Base-by-base conservation (phyloP, 2,329 filamentous ascomycete species). In the Hypoxylon sp. region DNA sequence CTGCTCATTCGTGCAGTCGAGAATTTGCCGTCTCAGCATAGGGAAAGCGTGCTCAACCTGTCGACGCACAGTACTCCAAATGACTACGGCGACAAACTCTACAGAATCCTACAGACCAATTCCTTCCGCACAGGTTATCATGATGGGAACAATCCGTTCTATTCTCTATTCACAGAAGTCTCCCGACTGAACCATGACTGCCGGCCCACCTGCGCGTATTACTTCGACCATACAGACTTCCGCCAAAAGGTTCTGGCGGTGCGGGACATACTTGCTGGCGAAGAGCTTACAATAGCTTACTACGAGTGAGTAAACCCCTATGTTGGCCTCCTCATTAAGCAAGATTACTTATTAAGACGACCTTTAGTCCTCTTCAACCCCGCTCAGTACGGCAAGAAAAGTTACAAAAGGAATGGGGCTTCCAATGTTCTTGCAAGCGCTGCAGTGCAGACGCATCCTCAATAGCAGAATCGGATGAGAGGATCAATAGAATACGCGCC, bases 101-200 rank as follows among this genome's bases (percentile, higher is more conserved):
- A 74, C 60, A 70, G 74, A 49, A 76, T 78, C 30, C 74, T 77
- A 30, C 70, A 70, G n/a, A 75, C 71, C 1, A 78, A 78, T 45
- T 73, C 74, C 9, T 78, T 77, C 30, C 65, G 69, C 9, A 75
- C 72, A 2, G 61, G 67, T n/a, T 50, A 61, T 6, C 61, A 76
- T 5, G 65, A 72, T 26, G 67, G 67, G 22, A 65, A 64, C 22
- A 60, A 67, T 14, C 71, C 73, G 4, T 74, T 78, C 55, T 74
- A 77, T 50, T 74, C 75, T 4, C 66, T 73, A 12, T 78, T 78
- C 48, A 65, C 71, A 2, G 74, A 77, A 65, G 77, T 78, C 6
- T 77, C 79, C 38, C 73, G 79, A 2, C 71, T 81, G 57, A 81
- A 82, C 60, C 80, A 82, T 64, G 79, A 78, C 57, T 81, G 80